phyloP scores from a whole-genome alignment of 2,329 filamentous ascomycete genomes.

The Arthrinium phaeospermum region DNA sequence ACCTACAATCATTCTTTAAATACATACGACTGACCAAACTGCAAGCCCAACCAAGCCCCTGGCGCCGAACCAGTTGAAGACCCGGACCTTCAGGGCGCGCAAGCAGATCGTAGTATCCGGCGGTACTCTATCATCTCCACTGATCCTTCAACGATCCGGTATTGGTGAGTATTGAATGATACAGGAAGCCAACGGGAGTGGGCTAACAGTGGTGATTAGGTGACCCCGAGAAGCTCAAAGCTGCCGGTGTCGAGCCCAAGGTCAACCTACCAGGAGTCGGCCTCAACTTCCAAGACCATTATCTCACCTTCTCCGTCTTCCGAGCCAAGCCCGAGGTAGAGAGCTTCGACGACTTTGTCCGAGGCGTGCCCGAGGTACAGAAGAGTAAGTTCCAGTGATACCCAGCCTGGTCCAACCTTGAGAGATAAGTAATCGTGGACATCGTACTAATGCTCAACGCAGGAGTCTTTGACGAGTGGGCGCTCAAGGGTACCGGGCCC shows the following conservation, averaged over 20 bases:
- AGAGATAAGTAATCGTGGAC: neutral
- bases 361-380: constrained; percentile 75
- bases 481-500: constrained; percentile 78
- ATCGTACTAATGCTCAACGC: neutral
- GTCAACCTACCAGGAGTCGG: constrained; percentile 76
- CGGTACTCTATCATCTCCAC: constrained; percentile 74
- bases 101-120: constrained; percentile 78
- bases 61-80: constrained; percentile 56
- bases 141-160: constrained; percentile 78
- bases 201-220: constrained; percentile 37
- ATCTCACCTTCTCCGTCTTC: constrained; percentile 73
- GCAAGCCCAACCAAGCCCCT: constrained; percentile 69
- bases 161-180: constrained; percentile 50
- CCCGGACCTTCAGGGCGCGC: constrained; percentile 66
- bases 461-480: constrained; percentile 78
- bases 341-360: constrained; percentile 80
- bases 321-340: constrained; percentile 77
- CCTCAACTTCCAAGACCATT: constrained; percentile 79
- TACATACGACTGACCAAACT: constrained; percentile 22
- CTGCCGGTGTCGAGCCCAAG: constrained; percentile 70
- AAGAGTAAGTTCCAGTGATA: constrained; percentile 53
- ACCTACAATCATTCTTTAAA: rapidly evolving
- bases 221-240: constrained; percentile 73
- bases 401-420: neutral
- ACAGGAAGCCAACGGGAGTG: neutral